A percentile compares a stretch with the other conserved stretches of the same genome.
These are phyloP conservation scores for Triticum timopheevii DNA, from an alignment of 176 grass and related monocot species.

Conservation along the genomic window DNA sequence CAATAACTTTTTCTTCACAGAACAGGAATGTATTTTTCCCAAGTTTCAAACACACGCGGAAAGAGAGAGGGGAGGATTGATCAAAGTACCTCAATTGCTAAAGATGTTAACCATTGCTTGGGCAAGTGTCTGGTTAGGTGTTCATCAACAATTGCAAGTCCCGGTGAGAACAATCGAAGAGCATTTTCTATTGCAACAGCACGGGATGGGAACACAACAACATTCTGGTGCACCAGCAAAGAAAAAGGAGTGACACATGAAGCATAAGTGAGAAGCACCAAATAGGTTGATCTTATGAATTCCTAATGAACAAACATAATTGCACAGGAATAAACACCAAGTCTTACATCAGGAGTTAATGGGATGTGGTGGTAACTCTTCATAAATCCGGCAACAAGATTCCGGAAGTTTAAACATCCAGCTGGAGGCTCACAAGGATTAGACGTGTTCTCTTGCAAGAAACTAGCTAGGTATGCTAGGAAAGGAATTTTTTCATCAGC, in stretches of 20 bases:
- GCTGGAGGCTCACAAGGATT: slow-evolving; percentile 90
- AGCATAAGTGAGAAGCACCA: slow-evolving; percentile 24
- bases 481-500: slow-evolving; percentile 99
- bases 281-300: slow-evolving; percentile 2
- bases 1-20: background rate
- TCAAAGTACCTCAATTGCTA: slow-evolving; percentile 67
- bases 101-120: slow-evolving; percentile 90
- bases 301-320: background rate
- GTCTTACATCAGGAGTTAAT: slow-evolving; percentile 78
- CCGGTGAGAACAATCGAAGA: slow-evolving; percentile 80
- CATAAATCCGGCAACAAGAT: slow-evolving; percentile 93
- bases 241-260: slow-evolving; percentile 22
- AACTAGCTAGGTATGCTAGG: slow-evolving; percentile 83
- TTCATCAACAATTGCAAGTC: slow-evolving; percentile 97
- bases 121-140: slow-evolving; percentile 93
- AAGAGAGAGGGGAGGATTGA: background rate
- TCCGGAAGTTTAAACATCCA: slow-evolving; percentile 78
- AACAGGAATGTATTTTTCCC: background rate
- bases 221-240: slow-evolving; percentile 72
- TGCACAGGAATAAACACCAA: slow-evolving; percentile 11
- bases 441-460: slow-evolving; percentile 78
- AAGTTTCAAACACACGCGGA: background rate
- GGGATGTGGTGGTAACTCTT: slow-evolving; percentile 98
- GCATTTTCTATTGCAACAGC: slow-evolving; percentile 93
- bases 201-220: slow-evolving; percentile 83